Evolutionary conservation across 768 basidiomycete genomes (phyloP), one percentile per base, ranked within the genome.

Genomic region (Tulasnella sp.): DNA sequence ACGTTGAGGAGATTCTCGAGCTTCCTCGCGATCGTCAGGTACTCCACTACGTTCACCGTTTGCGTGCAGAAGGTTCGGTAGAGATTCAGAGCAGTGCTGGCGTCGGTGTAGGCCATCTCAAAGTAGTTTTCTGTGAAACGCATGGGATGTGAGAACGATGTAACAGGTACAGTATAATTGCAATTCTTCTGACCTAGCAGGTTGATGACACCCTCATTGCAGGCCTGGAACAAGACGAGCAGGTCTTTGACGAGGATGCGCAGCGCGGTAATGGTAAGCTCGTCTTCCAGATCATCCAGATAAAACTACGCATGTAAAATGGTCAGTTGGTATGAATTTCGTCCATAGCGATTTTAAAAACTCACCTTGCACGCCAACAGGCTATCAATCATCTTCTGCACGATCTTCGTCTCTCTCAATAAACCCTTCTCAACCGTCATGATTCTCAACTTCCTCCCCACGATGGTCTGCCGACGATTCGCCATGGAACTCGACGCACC

Each of bases 341-440:
- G 58, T 25, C 19, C n/a, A 55, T n/a, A 54, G 7, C 34, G 7
- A 15, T 5, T 15, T 15, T 27, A 59, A 29, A n/a, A 19, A 75
- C 89, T 65, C 68, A 93, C 92, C 69, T 87, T 79, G 70, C 92
- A 92, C 69, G 90, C 87, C 30, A 92, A 79, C 63, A 98, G 73
- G 1, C 85, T 69, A 68, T 94, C 91, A 65, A 98, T 84, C 82
- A 92, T 85, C 65, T 76, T 78, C 71, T 98, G 93, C 0, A 98
- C 91, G 25, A 82, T 80, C 70, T 83, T 87, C 1, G 92, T 94
- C 72, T 99, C 96, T 61, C 92, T 78, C 50, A 99, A 71, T 45
- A 98, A 71, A 2, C 96, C 96, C 70, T 97, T 97, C 70, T 99
- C 96, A 22, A 98, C 94, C 0, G 89, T 85, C 82, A 99, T 85